Evolutionary conservation across 371 early-diverging fungal species (phyloP), one percentile per base, ranked within the genome.

Genomic region (Mortierella polycephala): DNA sequence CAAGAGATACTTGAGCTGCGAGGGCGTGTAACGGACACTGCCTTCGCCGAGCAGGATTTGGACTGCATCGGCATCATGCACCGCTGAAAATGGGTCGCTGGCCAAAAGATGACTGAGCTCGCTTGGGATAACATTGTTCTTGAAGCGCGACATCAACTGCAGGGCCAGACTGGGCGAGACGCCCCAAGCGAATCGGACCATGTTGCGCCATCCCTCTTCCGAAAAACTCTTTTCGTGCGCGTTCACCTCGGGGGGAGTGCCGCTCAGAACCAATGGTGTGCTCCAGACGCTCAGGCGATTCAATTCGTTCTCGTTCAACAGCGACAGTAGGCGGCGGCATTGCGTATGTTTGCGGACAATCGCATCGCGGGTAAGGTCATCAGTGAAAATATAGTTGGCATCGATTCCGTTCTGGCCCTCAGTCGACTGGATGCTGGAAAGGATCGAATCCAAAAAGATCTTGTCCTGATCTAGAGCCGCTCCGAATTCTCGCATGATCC

Each of bases 301-400:
- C 45, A 98, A 73, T 72, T 98, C 98, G 62, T 92, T 94, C 73
- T 97, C 98, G 21, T 96, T 75, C 42, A 98, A 88, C 13, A 97
- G 70, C 54, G 94, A 79, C 21, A 97, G 65, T 12, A 98, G 79
- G 50, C 86, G 82, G 39, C 88, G 86, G 40, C 81, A 88, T 58
- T 88, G 89, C 13, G 68, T 67, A 10, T 86, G 76, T 41, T 85
- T 83, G 40, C 86, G 85, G 64, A 77, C 63, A 23, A 88, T 76
- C 30, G 82, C 74, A 64, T 85, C 82, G 18, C 85, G 87, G 8
- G 75, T 67, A 21, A 64, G 49, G 12, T 69, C 57, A 21, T 79
- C 58, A 5, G 74, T 53, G 40, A 79, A 66, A 10, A 73, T 14
- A 47, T 73, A 79, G 70, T 79, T 65, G 23, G 69, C 42, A 2